phyloP scores from a whole-genome alignment of 371 early-diverging fungal species.

The Circinella umbellata region DNA sequence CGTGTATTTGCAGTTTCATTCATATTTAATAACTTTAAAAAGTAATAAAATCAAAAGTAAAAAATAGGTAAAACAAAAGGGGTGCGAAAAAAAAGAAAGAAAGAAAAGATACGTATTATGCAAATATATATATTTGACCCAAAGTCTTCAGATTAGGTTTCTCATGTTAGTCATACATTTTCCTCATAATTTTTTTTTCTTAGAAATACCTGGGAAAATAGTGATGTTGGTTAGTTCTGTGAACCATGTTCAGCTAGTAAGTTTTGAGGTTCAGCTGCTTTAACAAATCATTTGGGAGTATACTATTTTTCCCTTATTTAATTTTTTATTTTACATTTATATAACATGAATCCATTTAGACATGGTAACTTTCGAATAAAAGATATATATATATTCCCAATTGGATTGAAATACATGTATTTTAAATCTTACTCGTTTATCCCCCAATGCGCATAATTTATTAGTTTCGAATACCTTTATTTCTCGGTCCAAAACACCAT shows the following conservation, averaged over 20 bases:
- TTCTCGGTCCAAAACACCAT: not conserved
- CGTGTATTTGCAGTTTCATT: slow-evolving; percentile 34
- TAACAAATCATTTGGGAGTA: not conserved
- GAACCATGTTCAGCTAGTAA: no score
- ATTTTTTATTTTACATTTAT: not conserved
- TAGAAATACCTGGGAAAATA: not conserved
- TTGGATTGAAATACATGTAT: no score
- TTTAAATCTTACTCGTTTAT: no score
- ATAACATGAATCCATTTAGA: not conserved
- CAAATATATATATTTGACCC: no score
- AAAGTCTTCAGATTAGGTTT: no score
- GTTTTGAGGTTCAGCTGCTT: no score
- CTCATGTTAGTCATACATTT: no score
- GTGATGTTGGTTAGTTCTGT: not conserved
- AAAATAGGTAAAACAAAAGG: slow-evolving; percentile 2
- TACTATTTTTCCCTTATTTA: not conserved
- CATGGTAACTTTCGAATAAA: not conserved
- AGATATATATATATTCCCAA: no score
- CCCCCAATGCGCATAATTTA: no score
- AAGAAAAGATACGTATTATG: no score
- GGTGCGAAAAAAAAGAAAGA: no score
- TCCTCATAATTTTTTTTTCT: no score
- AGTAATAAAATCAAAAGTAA: not conserved
- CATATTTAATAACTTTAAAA: slow-evolving; percentile 3
- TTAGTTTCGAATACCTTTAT: not conserved